phyloP scores from a whole-genome alignment of 306 rosid species.

The Glycyrrhiza uralensis region DNA sequence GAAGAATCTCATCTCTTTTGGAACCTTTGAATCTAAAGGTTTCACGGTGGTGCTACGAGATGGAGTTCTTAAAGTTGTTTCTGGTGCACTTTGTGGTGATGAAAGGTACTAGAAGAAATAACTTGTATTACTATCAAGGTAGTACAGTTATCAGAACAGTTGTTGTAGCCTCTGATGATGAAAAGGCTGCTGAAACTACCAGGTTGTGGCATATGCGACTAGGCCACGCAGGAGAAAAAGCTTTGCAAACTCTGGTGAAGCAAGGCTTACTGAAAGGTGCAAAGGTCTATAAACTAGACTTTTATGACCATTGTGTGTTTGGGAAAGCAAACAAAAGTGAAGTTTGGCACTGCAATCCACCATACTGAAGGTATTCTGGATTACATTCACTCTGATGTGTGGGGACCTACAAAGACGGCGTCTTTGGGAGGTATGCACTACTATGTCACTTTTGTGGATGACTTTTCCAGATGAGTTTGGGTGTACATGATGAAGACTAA shows the following conservation, averaged over 20 bases:
- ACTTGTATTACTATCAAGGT: background rate
- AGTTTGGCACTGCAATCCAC: too few relatives aligned
- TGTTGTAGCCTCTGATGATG: background rate
- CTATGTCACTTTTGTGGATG: background rate
- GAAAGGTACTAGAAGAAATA: too few relatives aligned
- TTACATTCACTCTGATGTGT: background rate
- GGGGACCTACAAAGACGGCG: background rate
- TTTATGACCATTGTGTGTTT: too few relatives aligned
- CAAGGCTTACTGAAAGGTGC: too few relatives aligned
- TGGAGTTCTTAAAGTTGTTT: too few relatives aligned
- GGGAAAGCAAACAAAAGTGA: too few relatives aligned
- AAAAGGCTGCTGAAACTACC: background rate
- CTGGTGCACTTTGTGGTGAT: background rate
- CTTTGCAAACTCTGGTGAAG: too few relatives aligned
- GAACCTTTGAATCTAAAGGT: too few relatives aligned
- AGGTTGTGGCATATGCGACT: background rate
- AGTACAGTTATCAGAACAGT: background rate
- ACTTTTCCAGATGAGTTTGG: background rate
- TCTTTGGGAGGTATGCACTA: background rate
- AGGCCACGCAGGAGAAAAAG: too few relatives aligned
- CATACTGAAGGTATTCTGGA: background rate
- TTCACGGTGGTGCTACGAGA: too few relatives aligned
- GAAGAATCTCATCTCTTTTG: too few relatives aligned
- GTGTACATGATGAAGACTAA: background rate
- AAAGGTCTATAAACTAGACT: too few relatives aligned